Base-by-base conservation (phyloP, 495 filamentous ascomycete species). In the Penicillium pancosmium region DNA sequence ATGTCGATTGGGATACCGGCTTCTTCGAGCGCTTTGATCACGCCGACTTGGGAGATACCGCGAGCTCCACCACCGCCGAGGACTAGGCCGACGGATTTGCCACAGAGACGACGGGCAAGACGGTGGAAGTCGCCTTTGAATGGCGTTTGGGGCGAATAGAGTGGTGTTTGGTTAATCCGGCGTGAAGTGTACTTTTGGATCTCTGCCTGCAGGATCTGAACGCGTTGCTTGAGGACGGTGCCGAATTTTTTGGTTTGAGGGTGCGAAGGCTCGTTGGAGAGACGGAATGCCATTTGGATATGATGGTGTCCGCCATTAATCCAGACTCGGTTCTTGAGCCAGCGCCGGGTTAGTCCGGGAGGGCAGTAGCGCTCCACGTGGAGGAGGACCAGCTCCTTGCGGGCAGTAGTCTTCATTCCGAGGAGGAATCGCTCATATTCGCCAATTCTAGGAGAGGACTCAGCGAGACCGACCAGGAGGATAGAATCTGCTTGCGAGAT, bases 301-400 rank as follows among this genome's bases (percentile, higher is more conserved):
- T 98, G 94, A 68, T 97, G 93, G 71, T 98, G 95, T 40, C 94
- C 91, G n/a, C 94, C 94, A 65, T 97, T 98, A 64, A 98, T 91
- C 94, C 94, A 98, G 55, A 96, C 83, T 1, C 94, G 88, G 68
- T 97, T 97, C 64, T 91, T 88, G 19, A 98, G 80, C 94, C 94
- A 98, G 47, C 84, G 83, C 38, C 94, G 80, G 0, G 93, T 97
- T 23, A 95, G 66, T 0, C 94, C 94, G 19, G 91, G 85, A 2
- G 82, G 81, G 56, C 89, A 96, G 70, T 93, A 97, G 36, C 95
- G 84, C 65, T 98, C 95, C 0, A 91, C 81, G 73, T 98, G 94
- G 4, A 98, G 77, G n/a, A 98, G 74, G 2, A 98, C 92, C 9
- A 98, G 80, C 67, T 96, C 92, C 71, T 98, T 98, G 36, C 93